Conservation (phyloP, 306 rosid genomes). For the Sicyos edulis region DNA sequence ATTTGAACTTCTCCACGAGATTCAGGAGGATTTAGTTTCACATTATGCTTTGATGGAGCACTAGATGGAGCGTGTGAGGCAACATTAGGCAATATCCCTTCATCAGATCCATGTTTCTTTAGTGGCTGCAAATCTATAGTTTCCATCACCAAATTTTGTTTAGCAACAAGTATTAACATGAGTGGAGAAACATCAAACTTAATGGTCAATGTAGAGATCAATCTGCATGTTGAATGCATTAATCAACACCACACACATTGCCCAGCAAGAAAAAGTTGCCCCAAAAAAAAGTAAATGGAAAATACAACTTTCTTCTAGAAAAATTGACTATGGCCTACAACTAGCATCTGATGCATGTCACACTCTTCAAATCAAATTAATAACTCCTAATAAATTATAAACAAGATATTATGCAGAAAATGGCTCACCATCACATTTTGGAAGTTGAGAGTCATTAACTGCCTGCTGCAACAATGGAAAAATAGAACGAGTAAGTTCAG, state of each 20-base stretch:
- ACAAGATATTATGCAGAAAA: background rate
- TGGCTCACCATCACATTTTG: slow-evolving; percentile 60
- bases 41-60: slow-evolving; percentile 36
- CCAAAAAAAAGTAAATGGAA: background rate
- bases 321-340: background rate
- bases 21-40: slow-evolving; percentile 45
- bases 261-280: background rate
- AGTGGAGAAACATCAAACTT: background rate
- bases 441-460: slow-evolving; percentile 41
- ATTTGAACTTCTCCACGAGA: slow-evolving; percentile 39
- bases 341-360: background rate
- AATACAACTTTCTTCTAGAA: background rate
- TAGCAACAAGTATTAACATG: slow-evolving; percentile 12
- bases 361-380: background rate
- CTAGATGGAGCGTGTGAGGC: slow-evolving; percentile 35
- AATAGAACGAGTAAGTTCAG: slow-evolving; percentile 25
- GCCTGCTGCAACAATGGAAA: slow-evolving; percentile 42
- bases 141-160: slow-evolving; percentile 14
- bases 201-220: background rate
- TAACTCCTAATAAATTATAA: background rate
- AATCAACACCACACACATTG: slow-evolving; percentile 15
- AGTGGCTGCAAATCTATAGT: slow-evolving; percentile 46
- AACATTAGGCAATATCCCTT: slow-evolving; percentile 33
- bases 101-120: slow-evolving; percentile 46
- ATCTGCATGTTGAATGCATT: background rate